Evolutionary conservation across 2,329 filamentous ascomycete species (phyloP).

Genomic region (Aspergillus proliferans): DNA sequence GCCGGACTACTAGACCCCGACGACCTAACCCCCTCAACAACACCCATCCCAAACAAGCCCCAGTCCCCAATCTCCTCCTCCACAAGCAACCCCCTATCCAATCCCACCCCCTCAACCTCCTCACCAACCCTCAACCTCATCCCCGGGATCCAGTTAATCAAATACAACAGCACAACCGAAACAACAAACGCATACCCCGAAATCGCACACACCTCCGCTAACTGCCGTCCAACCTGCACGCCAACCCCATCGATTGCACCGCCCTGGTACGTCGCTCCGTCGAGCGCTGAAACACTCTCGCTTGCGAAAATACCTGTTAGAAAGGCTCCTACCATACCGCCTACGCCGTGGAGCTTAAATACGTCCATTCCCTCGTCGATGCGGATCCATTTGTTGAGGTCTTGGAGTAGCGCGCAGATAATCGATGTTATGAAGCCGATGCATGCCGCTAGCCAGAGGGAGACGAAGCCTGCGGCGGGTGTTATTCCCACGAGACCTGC

Average conservation of each 20-base stretch:
- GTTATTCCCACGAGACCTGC: constrained; percentile 57
- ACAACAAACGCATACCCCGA: constrained; percentile 49
- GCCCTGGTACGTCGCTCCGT: constrained; percentile 42
- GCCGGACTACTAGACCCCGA: neutral
- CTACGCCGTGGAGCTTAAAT: constrained; percentile 55
- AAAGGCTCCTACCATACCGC: constrained; percentile 53
- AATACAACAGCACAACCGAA: constrained; percentile 46
- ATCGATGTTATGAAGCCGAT: constrained; percentile 53
- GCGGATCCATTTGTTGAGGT: constrained; percentile 49
- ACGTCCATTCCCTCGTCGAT: constrained; percentile 56
- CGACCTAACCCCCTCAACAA: neutral
- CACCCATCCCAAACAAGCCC: constrained; percentile 17
- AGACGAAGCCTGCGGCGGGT: constrained; percentile 50
- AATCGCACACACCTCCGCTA: constrained; percentile 52
- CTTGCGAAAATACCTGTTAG: constrained; percentile 54
- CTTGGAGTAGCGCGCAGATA: constrained; percentile 44
- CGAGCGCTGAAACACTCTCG: constrained; percentile 37
- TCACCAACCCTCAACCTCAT: constrained; percentile 51
- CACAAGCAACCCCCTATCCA: constrained; percentile 51
- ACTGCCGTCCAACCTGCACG: constrained; percentile 50
- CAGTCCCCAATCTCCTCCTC: constrained; percentile 54
- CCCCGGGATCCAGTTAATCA: constrained; percentile 50
- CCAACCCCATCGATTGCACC: constrained; percentile 52
- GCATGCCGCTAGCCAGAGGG: constrained; percentile 48
- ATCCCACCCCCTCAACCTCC: constrained; percentile 50